Conservation (phyloP, 2,329 filamentous ascomycete genomes). For the Lomentospora prolificans region DNA sequence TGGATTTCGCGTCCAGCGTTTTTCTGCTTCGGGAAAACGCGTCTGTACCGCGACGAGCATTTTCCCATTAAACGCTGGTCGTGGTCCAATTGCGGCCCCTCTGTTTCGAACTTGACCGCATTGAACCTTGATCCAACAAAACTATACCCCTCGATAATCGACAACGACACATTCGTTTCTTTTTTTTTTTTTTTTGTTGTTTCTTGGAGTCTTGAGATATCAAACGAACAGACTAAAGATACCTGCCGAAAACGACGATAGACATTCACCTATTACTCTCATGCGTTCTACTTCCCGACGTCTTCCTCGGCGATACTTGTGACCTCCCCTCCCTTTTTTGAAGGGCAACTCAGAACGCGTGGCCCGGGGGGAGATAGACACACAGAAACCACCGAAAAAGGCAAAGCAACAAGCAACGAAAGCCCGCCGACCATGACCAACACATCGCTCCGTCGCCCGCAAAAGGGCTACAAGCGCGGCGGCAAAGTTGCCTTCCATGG, state of each 20-base stretch:
- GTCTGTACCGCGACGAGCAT: not conserved
- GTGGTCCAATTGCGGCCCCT: not conserved
- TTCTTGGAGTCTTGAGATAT: not conserved
- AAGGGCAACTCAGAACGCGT: not conserved
- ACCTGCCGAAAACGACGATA: not conserved
- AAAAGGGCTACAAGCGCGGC: slow-evolving; percentile 59
- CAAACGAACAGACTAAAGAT: not conserved
- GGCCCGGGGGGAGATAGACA: not conserved
- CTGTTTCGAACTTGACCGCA: not conserved
- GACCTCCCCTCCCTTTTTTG: not conserved
- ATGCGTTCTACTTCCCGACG: not conserved
- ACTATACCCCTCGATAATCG: not conserved
- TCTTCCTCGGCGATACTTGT: not conserved
- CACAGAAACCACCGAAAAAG: not conserved
- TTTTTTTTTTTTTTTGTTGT: not conserved
- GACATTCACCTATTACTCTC: no score
- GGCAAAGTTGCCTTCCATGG: slow-evolving; percentile 64
- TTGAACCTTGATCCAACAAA: not conserved
- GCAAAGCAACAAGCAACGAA: no score
- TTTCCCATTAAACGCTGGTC: not conserved
- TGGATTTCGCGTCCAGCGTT: not conserved
- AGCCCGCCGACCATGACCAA: slow-evolving; percentile 56
- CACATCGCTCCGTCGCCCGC: slow-evolving; percentile 47
- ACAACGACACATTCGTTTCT: not conserved
- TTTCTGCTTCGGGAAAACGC: not conserved